phyloP scores from a whole-genome alignment of 768 basidiomycete species.

The Panus rudis region DNA sequence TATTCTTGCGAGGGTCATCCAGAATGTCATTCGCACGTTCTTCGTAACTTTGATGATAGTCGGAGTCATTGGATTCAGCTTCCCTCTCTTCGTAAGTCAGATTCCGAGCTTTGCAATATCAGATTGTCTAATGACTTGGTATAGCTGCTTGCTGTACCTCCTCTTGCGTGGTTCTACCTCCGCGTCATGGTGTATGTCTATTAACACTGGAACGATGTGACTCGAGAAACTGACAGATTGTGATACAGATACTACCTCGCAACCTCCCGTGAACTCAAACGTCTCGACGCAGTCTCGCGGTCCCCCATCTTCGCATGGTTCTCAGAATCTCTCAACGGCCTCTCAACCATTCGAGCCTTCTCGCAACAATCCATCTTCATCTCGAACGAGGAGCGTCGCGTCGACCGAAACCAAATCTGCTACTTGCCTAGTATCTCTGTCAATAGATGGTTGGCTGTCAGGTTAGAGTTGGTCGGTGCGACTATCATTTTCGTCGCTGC shows the following conservation, averaged over 20 bases:
- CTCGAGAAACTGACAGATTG: too few relatives aligned
- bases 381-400: conserved; percentile 58
- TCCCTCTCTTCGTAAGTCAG: conserved; percentile 57
- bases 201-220: neutral
- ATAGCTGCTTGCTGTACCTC: conserved; percentile 58
- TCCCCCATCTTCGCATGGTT: conserved; percentile 92
- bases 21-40: conserved; percentile 60
- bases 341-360: conserved; percentile 82
- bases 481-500: conserved; percentile 73
- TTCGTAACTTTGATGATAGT: conserved; percentile 53
- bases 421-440: conserved; percentile 54
- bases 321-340: conserved; percentile 66
- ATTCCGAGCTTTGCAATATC: neutral
- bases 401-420: conserved; percentile 84
- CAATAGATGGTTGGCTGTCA: conserved; percentile 79
- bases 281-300: conserved; percentile 80
- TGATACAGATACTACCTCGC: conserved; percentile 71
- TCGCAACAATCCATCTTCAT: conserved; percentile 62
- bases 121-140: neutral
- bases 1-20: conserved; percentile 66
- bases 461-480: conserved; percentile 80
- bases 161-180: conserved; percentile 74
- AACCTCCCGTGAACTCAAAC: conserved; percentile 82
- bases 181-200: conserved; percentile 66
- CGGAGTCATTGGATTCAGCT: conserved; percentile 70